Percentiles rank a stretch among this genome's conserved stretches.
Evolutionary conservation across 306 rosid genomes (phyloP).

Genomic region (Prunus mume): DNA sequence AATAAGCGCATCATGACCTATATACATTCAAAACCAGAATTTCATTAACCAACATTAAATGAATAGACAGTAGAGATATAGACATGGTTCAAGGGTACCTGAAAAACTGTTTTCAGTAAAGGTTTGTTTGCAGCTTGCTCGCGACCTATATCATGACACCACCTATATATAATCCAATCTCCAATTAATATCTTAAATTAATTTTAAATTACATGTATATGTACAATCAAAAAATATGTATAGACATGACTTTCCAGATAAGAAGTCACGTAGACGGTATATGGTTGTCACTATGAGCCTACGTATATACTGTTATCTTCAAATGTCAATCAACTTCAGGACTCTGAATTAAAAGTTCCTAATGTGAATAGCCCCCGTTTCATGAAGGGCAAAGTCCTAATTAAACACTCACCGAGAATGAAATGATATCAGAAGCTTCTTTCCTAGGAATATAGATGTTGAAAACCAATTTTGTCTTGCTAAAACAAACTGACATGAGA

Average conservation of each 20-base stretch:
- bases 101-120: slow-evolving; percentile 85
- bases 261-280: not conserved
- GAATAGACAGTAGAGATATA: slow-evolving; percentile 5
- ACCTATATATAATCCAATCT: slow-evolving; percentile 48
- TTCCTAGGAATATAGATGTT: too few species aligned
- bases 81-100: slow-evolving; percentile 42
- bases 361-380: too few species aligned
- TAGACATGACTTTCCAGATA: not conserved
- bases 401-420: too few species aligned
- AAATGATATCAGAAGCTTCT: too few species aligned
- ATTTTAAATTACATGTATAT: not conserved
- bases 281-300: not conserved
- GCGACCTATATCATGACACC: slow-evolving; percentile 98
- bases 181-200: slow-evolving; percentile 13
- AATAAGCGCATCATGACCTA: slow-evolving; percentile 93
- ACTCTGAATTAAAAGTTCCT: too few species aligned
- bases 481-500: too few species aligned
- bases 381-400: too few species aligned
- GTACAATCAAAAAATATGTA: not conserved
- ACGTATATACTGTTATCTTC: too few species aligned
- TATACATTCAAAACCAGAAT: slow-evolving; percentile 13
- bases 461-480: too few species aligned
- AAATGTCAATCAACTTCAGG: too few species aligned
- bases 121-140: slow-evolving; percentile 95
- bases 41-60: slow-evolving; percentile 9